Evolutionary conservation across 2,329 filamentous ascomycete genomes (phyloP).

Genomic region (Sarocladium strictum): DNA sequence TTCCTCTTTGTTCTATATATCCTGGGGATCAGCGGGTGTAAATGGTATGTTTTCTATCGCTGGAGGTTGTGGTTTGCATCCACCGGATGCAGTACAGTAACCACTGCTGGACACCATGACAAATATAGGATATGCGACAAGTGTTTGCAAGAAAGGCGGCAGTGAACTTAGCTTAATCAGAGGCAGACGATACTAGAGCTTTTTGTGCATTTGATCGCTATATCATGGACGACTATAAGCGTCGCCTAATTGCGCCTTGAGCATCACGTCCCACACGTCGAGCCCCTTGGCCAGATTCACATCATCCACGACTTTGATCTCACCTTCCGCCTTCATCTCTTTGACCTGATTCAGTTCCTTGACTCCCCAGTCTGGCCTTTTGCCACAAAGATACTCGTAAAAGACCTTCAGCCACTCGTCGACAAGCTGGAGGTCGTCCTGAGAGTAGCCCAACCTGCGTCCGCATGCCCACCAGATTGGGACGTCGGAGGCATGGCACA

Average conservation of each 20-base stretch:
- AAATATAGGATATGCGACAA: too few species aligned
- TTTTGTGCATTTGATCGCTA: too few species aligned
- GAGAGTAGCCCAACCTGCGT: neutral
- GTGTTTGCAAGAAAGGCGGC: too few species aligned
- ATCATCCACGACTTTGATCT: neutral
- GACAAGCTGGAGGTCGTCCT: neutral
- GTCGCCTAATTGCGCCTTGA: neutral
- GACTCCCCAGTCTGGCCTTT: neutral
- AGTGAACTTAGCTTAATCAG: too few species aligned
- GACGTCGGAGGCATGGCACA: neutral
- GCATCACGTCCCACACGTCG: neutral
- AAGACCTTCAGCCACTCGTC: neutral
- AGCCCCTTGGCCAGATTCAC: neutral
- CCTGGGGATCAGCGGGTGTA: too few species aligned
- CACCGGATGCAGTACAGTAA: too few species aligned
- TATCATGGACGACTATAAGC: too few species aligned
- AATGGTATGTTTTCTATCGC: too few species aligned
- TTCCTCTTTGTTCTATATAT: too few species aligned
- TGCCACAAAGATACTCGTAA: neutral
- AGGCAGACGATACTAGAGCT: too few species aligned
- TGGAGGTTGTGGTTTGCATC: too few species aligned
- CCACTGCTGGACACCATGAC: too few species aligned
- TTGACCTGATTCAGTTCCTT: neutral
- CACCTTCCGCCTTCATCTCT: neutral
- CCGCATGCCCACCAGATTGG: slow-evolving; percentile 1